Conservation (phyloP, 805 yeast genomes). For the Zygoascus bituminiphila region DNA sequence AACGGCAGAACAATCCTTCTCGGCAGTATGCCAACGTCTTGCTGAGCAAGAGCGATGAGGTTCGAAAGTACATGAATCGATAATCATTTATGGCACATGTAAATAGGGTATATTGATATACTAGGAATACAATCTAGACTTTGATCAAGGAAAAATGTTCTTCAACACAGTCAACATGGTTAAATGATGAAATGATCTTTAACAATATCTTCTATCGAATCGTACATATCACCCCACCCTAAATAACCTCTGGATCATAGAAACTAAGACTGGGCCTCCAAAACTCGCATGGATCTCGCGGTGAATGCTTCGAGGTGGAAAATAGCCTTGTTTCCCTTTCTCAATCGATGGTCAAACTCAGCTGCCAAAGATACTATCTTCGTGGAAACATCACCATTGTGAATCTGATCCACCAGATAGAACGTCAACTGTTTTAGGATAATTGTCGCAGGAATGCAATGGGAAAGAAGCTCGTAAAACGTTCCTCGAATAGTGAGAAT, state of each 20-base stretch:
- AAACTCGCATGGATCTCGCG: slow-evolving; percentile 75
- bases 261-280: too few relatives aligned
- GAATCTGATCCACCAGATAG: slow-evolving; percentile 25
- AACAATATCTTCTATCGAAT: too few relatives aligned
- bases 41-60: slow-evolving; percentile 43
- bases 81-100: neutral
- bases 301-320: slow-evolving; percentile 93
- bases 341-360: slow-evolving; percentile 67
- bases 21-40: slow-evolving; percentile 51
- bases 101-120: slow-evolving; percentile 1
- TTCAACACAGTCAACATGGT: too few relatives aligned
- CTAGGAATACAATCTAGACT: neutral
- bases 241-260: too few relatives aligned
- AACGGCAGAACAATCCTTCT: slow-evolving; percentile 52
- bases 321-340: slow-evolving; percentile 80
- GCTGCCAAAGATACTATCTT: slow-evolving; percentile 51
- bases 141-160: too few relatives aligned
- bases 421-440: slow-evolving; percentile 54
- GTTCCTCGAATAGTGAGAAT: slow-evolving; percentile 48
- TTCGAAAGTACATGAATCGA: slow-evolving; percentile 48
- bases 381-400: slow-evolving; percentile 21
- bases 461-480: slow-evolving; percentile 78
- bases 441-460: slow-evolving; percentile 85
- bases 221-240: too few relatives aligned
- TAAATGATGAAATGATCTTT: too few relatives aligned